These are phyloP conservation scores for Conidiobolus incongruus DNA, from an alignment of 371 early-diverging fungal genomes.

Conservation along the genomic window DNA sequence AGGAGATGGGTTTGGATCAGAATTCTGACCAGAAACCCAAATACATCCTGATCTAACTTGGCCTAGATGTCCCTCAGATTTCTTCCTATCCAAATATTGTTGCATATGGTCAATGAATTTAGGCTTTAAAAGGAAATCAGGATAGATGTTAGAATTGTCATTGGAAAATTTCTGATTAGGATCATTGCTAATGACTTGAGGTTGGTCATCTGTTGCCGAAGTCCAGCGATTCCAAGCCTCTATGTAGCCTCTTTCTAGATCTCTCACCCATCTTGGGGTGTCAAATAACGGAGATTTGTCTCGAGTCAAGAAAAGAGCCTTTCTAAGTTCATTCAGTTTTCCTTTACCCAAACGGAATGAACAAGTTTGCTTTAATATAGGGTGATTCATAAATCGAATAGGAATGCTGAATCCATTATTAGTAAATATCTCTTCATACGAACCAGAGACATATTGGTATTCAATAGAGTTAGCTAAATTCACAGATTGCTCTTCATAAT, in stretches of 20 bases:
- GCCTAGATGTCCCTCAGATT: too few species aligned
- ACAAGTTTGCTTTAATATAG: slow-evolving; percentile 1
- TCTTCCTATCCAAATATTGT: too few species aligned
- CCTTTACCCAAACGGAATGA: slow-evolving; percentile 28
- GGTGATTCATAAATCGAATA: neutral
- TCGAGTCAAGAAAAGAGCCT: slow-evolving; percentile 45
- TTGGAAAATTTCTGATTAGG: too few species aligned
- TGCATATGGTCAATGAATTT: too few species aligned
- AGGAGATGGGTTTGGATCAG: too few species aligned
- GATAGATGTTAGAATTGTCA: too few species aligned
- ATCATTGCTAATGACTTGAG: neutral
- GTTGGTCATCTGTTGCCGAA: slow-evolving; percentile 25
- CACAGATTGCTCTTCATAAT: slow-evolving; percentile 62
- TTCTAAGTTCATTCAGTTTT: slow-evolving; percentile 36
- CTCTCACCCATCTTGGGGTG: slow-evolving; percentile 68
- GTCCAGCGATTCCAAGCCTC: slow-evolving; percentile 67
- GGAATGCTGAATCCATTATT: too few species aligned
- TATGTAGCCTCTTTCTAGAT: slow-evolving; percentile 44
- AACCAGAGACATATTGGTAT: neutral
- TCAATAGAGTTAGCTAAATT: slow-evolving; percentile 20
- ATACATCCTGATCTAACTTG: too few species aligned
- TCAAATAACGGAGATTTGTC: slow-evolving; percentile 64
- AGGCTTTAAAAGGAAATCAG: too few species aligned
- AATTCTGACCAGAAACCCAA: too few species aligned
- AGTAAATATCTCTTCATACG: too few species aligned